Conservation (phyloP, 2,329 filamentous ascomycete species). For the Aureobasidium musti region DNA sequence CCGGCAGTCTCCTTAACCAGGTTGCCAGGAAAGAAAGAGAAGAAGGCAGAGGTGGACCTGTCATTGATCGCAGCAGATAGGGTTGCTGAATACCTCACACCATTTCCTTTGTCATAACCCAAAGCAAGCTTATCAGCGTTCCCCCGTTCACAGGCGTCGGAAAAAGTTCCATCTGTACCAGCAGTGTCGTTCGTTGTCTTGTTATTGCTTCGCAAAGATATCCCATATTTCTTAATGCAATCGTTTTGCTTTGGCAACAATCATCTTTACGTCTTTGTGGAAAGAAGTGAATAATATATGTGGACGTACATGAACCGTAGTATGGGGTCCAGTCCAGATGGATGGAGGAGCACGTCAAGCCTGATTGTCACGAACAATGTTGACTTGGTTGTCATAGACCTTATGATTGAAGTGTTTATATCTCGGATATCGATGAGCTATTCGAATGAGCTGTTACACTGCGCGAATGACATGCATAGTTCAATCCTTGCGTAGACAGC, state of each 20-base stretch:
- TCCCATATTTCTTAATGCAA: neutral
- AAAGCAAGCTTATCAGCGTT: neutral
- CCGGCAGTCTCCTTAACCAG: constrained; percentile 53
- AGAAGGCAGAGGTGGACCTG: constrained; percentile 27
- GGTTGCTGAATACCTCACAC: too few relatives aligned
- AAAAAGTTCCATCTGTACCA: neutral
- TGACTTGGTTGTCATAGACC: too few relatives aligned
- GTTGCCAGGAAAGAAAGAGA: constrained; percentile 41
- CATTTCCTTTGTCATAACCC: neutral
- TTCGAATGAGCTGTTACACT: neutral
- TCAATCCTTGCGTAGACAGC: neutral
- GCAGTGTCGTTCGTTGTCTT: neutral
- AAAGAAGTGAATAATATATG: too few relatives aligned
- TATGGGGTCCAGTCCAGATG: too few relatives aligned
- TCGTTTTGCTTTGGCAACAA: neutral
- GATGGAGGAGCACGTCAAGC: too few relatives aligned
- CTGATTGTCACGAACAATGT: too few relatives aligned
- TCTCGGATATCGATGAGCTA: neutral
- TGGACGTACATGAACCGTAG: too few relatives aligned
- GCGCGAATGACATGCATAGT: neutral
- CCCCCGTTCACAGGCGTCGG: neutral
- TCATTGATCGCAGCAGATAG: constrained; percentile 20
- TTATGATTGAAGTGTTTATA: too few relatives aligned
- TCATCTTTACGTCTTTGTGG: neutral
- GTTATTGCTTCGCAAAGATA: neutral